Evolutionary conservation across 805 yeast species (phyloP), one percentile per base, ranked within the genome.

Genomic region (Isabelozyma rhagii): DNA sequence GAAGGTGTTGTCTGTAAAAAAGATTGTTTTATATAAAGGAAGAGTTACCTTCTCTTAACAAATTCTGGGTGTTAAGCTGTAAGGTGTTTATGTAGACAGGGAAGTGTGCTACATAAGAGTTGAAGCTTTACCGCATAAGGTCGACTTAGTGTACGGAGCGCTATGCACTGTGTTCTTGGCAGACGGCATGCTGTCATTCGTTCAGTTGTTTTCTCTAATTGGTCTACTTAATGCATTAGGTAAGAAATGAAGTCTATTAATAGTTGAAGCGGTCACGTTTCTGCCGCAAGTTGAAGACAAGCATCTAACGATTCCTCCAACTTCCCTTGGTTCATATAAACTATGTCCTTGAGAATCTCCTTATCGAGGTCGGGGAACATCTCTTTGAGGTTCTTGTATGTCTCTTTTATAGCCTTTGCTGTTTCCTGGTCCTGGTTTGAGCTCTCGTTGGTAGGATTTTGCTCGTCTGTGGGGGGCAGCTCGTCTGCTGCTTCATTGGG

Each of bases 291-390:
- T 44, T 69, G 72, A 46, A 74, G 59, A 47, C 78, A 73, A 8
- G 82, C 80, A 61, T 89, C 96, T 8, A 90, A 85, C 46, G 92
- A 86, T 8, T 77, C 79, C 29, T 91, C 96, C 5, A 87, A 73
- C 46, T 84, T 74, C 31, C 86, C 85, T 53, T 80, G 76, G 61
- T 85, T 87, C 64, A 84, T 81, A 2, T 70, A 67, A 31, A 90
- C 77, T 3, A 90, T 83, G 61, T 90, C 97, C 48, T 77, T 79
- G 45, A 91, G 75, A 1, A 91, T 69, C 0, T 81, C 87, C 45
- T 71, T 69, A 56, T 89, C 96, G 52, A 90, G 70, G 43, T 72
- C 74, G 0, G 96, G 96, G 64, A 91, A 90, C 82, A 91, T 87
- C 44, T 82, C 83, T 28, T 69, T 68, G 47, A 90, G 71, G 2